Base-by-base conservation (phyloP, 306 rosid genomes). In the Begonia masoniana region DNA sequence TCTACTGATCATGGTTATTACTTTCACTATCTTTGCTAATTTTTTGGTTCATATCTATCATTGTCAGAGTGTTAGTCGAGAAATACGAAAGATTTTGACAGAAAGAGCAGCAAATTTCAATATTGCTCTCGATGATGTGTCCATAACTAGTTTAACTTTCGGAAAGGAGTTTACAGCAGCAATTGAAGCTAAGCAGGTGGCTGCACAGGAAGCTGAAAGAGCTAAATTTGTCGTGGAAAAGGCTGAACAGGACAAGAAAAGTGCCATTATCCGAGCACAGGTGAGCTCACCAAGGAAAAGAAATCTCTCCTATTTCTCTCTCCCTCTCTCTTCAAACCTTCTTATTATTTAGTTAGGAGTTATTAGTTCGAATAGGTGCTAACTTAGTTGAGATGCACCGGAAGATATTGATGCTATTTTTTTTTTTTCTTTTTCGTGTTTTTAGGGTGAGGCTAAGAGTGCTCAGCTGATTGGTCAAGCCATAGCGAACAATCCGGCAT, bases 181-280 rank as follows among this genome's bases (percentile, higher is more conserved):
- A 21, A 85, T 85, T 61, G 95, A 89, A 75, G 94, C 97, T 68
- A 89, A 89, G 70, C 97, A 89, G 64, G 91, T 85, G 59, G 95
- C 94, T 67, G 94, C 95, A 43, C 95, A 89, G 69, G 95, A 85
- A 23, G 95, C 95, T 53, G 97, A 85, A 74, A 85, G 95, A 66
- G 97, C 85, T n/a, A 85, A 89, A 62, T 89, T 74, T 58, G 81
- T 89, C 15, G 94, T 85, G 53, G 94, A 89, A 60, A 80, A 85
- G 59, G 94, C 97, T 56, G 87, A 89, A 57, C 94, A 85, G 69
- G 95, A 85, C 78, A 85, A 80, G 71, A 78, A 57, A 74, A 82
- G 91, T 68, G 87, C 91, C 54, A 48, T 85, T 26, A 78, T 89
- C 47, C 78, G 87, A 78, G 97, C 97, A 56, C 76, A 82, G 87